Evolutionary conservation across 306 rosid species (phyloP).

Genomic region (Lathyrus sativus): DNA sequence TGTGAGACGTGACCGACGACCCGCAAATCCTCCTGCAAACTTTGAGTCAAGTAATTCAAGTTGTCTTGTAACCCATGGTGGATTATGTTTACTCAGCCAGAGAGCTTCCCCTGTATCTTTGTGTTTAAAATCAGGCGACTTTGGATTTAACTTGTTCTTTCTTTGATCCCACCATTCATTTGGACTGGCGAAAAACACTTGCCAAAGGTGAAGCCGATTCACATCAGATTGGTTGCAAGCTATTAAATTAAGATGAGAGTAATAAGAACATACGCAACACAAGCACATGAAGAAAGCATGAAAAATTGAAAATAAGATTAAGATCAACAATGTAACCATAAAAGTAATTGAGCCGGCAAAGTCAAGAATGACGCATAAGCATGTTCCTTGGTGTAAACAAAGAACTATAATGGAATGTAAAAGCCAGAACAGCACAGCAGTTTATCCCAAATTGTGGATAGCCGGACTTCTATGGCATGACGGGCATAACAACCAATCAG

Average conservation of each 20-base stretch:
- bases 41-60: constrained; percentile 59
- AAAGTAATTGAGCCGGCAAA: constrained; percentile 25
- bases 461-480: constrained; percentile 2
- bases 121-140: constrained; percentile 71
- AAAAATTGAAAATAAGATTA: constrained; percentile 13
- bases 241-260: constrained; percentile 18
- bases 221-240: constrained; percentile 33
- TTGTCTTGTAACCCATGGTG: constrained; percentile 83
- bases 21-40: constrained; percentile 27
- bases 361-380: constrained; percentile 17
- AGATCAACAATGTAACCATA: constrained; percentile 13
- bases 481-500: constrained; percentile 15
- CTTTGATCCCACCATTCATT: constrained; percentile 86
- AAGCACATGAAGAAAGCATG: constrained; percentile 30
- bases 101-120: constrained; percentile 70
- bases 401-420: constrained; percentile 1
- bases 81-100: constrained; percentile 64
- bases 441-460: background rate
- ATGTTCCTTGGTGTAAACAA: constrained; percentile 18
- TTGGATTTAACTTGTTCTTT: constrained; percentile 54
- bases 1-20: constrained; percentile 43
- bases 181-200: constrained; percentile 70
- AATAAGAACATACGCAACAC: constrained; percentile 19
- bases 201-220: constrained; percentile 73
- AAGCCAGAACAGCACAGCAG: background rate